Evolutionary conservation across 148 eudicot species (phyloP), one percentile per base, ranked within the genome.

Genomic region (Rhododendron henanense): DNA sequence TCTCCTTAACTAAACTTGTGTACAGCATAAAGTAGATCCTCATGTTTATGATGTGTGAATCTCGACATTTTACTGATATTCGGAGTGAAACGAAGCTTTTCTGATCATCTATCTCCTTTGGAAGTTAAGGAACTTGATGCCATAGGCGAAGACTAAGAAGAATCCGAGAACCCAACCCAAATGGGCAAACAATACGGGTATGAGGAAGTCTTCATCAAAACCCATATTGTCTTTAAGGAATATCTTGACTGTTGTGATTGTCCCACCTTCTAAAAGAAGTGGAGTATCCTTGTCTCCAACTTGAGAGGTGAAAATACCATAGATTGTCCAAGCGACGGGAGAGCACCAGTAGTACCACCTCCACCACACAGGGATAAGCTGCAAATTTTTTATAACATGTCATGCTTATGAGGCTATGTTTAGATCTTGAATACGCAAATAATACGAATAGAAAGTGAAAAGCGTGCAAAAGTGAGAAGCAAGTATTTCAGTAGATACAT

Each of bases 301-400:
- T 37, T 91, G 91, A 59, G 92, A 91, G 33, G 92, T 91, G 10
- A 91, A 75, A 11, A 91, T 86, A 28, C 92, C 92, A 79, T 91
- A 91, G 79, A 91, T 88, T 25, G 91, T 89, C 92, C 92, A 91
- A 23, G 92, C 90, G 78, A 89, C 90, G 0, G 92, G 92, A 16
- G 91, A 91, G 45, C 85, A 88, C 92, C 92, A 91, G 88, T 91
- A 91, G 84, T 91, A 91, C 92, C 92, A 89, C 37, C 92, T 89
- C 92, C 92, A 91, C 92, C 92, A 91, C 63, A 91, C 86, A 0
- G 92, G 92, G 41, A 91, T 91, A 85, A 87, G 83, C 92, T 91
- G 88, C 88, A 83, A 53, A 14, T 37, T 75, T 63, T 90, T 88
- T 4, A 69, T 15, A n/a, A 6, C 48, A 5, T 50, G 35, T 85